These are phyloP conservation scores for Glarea lozoyensis DNA, from an alignment of 495 filamentous ascomycete species.

Conservation along the genomic window DNA sequence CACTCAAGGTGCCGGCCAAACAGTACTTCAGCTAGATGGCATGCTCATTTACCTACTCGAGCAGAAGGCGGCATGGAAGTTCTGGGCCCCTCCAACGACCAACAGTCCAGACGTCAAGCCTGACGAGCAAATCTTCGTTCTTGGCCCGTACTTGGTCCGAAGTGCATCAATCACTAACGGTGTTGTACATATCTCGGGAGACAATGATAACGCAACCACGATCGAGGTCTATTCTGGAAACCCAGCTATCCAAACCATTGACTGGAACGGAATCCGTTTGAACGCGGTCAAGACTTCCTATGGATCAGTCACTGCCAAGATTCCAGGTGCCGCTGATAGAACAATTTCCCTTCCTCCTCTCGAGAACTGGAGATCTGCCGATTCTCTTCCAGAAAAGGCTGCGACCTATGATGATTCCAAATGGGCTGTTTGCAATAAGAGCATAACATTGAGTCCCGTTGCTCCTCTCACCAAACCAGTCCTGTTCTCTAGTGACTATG, in stretches of 20 bases:
- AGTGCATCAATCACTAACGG: conserved; percentile 33
- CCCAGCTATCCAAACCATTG: conserved; percentile 37
- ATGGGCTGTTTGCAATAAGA: conserved; percentile 34
- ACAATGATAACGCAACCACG: conserved; percentile 53
- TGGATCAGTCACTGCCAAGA: conserved; percentile 33
- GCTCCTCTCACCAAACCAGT: conserved; percentile 46
- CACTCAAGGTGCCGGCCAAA: conserved; percentile 26
- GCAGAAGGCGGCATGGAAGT: conserved; percentile 35
- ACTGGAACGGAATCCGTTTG: conserved; percentile 49
- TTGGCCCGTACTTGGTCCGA: conserved; percentile 61
- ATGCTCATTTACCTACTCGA: conserved; percentile 34
- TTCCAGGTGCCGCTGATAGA: conserved; percentile 24
- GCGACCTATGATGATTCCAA: conserved; percentile 41
- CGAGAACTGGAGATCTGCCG: conserved; percentile 49
- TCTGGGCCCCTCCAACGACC: conserved; percentile 38
- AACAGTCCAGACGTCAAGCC: conserved; percentile 26
- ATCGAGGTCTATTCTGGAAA: conserved; percentile 52
- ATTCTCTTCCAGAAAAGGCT: conserved; percentile 56
- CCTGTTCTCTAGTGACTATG: conserved; percentile 62
- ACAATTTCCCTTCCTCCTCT: conserved; percentile 32
- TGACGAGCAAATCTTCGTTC: conserved; percentile 43
- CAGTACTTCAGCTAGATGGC: conserved; percentile 26
- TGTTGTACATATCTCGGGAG: conserved; percentile 43
- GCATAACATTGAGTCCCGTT: conserved; percentile 45
- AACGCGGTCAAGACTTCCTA: conserved; percentile 32